Percentiles rank a stretch among this genome's conserved stretches.
phyloP scores from a whole-genome alignment of 2,329 filamentous ascomycete genomes.

The Talaromyces sp. region DNA sequence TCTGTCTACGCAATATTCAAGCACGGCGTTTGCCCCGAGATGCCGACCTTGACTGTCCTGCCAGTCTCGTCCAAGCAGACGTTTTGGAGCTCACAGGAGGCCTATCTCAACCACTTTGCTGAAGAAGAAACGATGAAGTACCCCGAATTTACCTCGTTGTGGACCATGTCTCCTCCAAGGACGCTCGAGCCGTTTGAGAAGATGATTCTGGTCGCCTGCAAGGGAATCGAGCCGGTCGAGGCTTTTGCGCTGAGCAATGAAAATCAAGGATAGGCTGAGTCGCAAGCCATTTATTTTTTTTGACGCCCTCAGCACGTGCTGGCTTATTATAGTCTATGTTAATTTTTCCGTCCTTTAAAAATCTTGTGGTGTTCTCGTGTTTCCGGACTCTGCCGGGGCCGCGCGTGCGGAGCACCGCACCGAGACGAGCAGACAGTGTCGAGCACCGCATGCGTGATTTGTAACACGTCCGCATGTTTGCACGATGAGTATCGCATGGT shows the following conservation, averaged over 20 bases:
- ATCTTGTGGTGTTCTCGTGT: not conserved
- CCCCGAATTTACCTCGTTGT: not conserved
- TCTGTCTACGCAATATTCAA: conserved; percentile 1
- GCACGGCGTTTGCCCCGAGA: conserved; percentile 3
- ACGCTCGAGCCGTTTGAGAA: not conserved
- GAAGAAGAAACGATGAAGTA: not conserved
- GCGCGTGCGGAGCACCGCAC: not conserved
- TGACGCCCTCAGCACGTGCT: not conserved
- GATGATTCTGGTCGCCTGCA: conserved; percentile 2
- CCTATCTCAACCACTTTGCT: not conserved
- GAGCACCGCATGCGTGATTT: not conserved
- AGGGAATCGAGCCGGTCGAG: conserved; percentile 1
- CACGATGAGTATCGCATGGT: not conserved
- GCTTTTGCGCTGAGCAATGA: not conserved
- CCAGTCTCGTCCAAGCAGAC: conserved; percentile 2
- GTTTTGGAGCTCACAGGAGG: not conserved
- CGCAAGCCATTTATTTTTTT: not conserved
- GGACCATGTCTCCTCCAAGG: not conserved
- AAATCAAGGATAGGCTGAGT: not conserved
- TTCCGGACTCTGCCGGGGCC: not conserved
- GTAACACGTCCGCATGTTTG: not conserved
- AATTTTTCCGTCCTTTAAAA: not conserved
- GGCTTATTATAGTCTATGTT: not conserved
- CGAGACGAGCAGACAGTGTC: too few relatives aligned
- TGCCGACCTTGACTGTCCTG: not conserved